Percentiles rank a stretch among this genome's conserved stretches.
These are phyloP conservation scores for Hypocreales sp. DNA, from an alignment of 2,329 filamentous ascomycete genomes.

Conservation along the genomic window DNA sequence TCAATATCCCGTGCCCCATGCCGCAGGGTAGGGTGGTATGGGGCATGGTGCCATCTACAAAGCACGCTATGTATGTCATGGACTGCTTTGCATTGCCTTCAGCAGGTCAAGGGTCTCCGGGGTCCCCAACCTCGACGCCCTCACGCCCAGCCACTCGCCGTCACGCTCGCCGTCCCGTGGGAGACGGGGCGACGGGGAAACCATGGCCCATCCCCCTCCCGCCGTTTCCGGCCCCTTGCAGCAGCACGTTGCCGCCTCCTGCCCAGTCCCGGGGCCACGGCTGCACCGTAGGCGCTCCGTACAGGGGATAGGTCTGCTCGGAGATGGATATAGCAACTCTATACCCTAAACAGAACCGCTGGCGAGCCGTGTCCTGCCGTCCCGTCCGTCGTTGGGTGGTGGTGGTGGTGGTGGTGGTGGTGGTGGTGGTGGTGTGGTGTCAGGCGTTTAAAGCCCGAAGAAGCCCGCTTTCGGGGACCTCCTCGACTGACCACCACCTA, in stretches of 20 bases:
- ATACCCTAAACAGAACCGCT: no score
- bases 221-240: no score
- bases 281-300: not conserved
- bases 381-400: no score
- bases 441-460: slow-evolving; percentile 4
- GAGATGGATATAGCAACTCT: not conserved
- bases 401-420: no score
- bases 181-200: not conserved
- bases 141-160: no score
- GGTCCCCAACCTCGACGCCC: slow-evolving; percentile 1
- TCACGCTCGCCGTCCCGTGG: not conserved
- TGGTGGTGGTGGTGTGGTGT: no score
- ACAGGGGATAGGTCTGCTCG: not conserved
- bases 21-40: no score
- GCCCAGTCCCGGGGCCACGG: not conserved
- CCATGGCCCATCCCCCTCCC: not conserved
- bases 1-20: no score
- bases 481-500: no score
- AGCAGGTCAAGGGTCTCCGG: slow-evolving; percentile 7
- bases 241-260: not conserved
- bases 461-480: slow-evolving; percentile 4
- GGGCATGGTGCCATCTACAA: no score
- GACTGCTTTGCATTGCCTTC: slow-evolving; percentile 4
- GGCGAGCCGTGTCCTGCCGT: no score
- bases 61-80: no score